Base-by-base conservation (phyloP, 208 protist species). In the Herpetomonas samuelpessoai region DNA sequence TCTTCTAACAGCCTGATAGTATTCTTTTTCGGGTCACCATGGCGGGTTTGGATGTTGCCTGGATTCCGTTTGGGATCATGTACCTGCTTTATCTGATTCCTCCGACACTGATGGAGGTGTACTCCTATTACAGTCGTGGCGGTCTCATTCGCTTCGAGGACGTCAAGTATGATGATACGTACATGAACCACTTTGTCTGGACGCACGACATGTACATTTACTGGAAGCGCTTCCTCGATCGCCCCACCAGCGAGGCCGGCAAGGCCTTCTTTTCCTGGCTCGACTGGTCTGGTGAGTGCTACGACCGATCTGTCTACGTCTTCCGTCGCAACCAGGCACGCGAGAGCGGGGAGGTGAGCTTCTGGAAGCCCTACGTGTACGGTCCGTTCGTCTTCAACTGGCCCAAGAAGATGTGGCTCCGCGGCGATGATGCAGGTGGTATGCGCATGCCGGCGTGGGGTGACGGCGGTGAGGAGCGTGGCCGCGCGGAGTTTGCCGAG, bases 341-440 rank as follows among this genome's bases (percentile, higher is more conserved):
- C 54, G 68, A 69, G 54, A 70, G 79, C 39, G 69, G 74, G 9
- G 89, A 96, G 72, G 83, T 93, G 31, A 74, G 66, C 57, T 65
- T 65, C 9, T 88, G 71, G 74, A 81, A 83, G 71, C 78, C 63
- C 47, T 93, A 96, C 69, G 53, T 96, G 31, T 96, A 93, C 69
- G 89, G 89, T 35, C 86, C 86, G 1, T 96, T 92, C 65, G 70
- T 93, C 14, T 96, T 96, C 55, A 96, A 93, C 71, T 96, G 89
- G 89, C 74, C 86, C 46, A 93, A 93, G 77, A 88, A 90, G 60
- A 74, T 71, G 51, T 96, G 89, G 86, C 81, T 93, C 38, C 85
- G 89, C 41, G 89, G 86, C 21, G 89, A 95, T 53, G 89, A 95
- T 60, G 83, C 83, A 14, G 84, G 79, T 10, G 69, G 64, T 18